Evolutionary conservation across 2,329 filamentous ascomycete genomes (phyloP).

Genomic region (Pseudocercospora cruenta): DNA sequence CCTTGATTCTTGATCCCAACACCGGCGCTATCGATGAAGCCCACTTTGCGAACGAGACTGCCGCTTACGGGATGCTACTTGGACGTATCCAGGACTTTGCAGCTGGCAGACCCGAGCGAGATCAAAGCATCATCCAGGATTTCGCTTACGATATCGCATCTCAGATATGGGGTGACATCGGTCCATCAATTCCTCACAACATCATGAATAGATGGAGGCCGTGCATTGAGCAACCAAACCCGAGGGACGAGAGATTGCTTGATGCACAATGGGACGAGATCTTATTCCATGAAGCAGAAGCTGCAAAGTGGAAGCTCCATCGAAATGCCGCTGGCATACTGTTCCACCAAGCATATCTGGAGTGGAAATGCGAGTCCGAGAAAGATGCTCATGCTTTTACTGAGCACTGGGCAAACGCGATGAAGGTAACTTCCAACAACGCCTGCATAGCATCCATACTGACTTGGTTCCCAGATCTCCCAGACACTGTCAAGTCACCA

Average conservation of each 20-base stretch:
- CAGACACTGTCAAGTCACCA: not conserved
- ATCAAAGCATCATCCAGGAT: too few relatives aligned
- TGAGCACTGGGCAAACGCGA: not conserved
- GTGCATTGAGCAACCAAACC: too few relatives aligned
- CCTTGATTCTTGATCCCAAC: too few relatives aligned
- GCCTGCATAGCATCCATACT: not conserved
- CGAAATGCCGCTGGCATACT: not conserved
- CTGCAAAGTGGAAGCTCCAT: not conserved
- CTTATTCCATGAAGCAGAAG: not conserved
- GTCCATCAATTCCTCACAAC: too few relatives aligned
- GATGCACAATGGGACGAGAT: not conserved
- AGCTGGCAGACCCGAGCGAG: too few relatives aligned
- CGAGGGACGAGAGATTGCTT: not conserved
- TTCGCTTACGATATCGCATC: too few relatives aligned
- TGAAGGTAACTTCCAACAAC: not conserved
- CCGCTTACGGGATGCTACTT: too few relatives aligned
- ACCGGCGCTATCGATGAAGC: too few relatives aligned
- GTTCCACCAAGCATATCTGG: not conserved
- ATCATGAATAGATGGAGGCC: too few relatives aligned
- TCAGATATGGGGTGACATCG: too few relatives aligned
- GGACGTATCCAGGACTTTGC: too few relatives aligned
- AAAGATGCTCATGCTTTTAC: not conserved
- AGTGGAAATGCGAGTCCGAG: not conserved
- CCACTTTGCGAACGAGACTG: too few relatives aligned
- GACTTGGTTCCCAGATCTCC: not conserved